Evolutionary conservation across 1,284 basidiomycete genomes (phyloP).

Genomic region (Ceratobasidium sp.): DNA sequence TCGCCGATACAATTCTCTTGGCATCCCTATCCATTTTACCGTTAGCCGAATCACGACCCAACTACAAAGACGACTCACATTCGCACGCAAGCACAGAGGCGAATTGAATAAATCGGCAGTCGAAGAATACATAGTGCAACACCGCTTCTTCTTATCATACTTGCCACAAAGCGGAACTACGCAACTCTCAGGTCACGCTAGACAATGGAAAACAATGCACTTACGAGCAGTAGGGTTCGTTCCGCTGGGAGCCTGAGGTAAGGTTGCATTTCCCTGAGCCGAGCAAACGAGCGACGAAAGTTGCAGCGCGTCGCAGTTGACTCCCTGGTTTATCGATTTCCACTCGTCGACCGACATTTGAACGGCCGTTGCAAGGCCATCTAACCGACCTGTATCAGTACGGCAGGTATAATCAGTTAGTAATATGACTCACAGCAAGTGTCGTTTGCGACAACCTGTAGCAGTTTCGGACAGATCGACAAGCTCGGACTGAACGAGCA

Average conservation of each 20-base stretch:
- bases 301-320: no score
- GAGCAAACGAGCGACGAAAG: no score
- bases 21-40: neutral
- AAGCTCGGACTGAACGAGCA: neutral
- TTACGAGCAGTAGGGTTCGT: conserved; percentile 17
- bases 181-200: neutral
- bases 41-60: no score
- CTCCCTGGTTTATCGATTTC: no score
- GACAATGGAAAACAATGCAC: neutral
- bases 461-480: conserved; percentile 2
- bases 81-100: neutral
- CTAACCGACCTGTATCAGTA: neutral
- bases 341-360: neutral
- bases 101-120: neutral
- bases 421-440: no score
- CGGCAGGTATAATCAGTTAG: neutral
- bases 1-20: neutral
- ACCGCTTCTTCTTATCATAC: conserved; percentile 8
- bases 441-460: neutral
- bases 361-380: neutral
- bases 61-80: neutral
- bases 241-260: neutral
- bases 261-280: no score
- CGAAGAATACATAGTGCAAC: conserved; percentile 17
- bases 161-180: conserved; percentile 1